Percentiles rank a stretch among this genome's conserved stretches.
Conservation (phyloP, 1,284 basidiomycete genomes). For the Rhodotorula sp. region DNA sequence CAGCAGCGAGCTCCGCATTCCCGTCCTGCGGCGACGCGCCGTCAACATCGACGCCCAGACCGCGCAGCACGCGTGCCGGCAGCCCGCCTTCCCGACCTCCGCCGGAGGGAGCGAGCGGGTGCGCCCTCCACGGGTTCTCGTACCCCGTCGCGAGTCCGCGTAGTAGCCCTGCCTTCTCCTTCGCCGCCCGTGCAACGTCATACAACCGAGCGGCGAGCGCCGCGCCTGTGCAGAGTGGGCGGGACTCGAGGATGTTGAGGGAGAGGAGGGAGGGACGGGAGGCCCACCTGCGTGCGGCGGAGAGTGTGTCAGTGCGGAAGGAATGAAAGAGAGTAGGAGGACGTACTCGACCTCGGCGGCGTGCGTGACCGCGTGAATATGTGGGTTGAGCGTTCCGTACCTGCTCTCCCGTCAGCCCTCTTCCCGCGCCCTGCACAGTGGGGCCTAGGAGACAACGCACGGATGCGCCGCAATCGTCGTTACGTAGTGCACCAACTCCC, state of each 20-base stretch:
- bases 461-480: slow-evolving; percentile 11
- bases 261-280: background rate
- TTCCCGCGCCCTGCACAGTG: too few species aligned
- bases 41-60: background rate
- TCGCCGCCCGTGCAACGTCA: background rate
- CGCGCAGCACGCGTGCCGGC: background rate
- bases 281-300: background rate
- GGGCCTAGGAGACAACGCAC: background rate
- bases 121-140: slow-evolving; percentile 1
- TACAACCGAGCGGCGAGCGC: slow-evolving; percentile 3
- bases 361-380: background rate
- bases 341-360: slow-evolving; percentile 2
- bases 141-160: slow-evolving; percentile 3
- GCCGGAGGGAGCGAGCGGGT: slow-evolving; percentile 1
- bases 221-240: slow-evolving; percentile 12
- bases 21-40: background rate
- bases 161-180: background rate
- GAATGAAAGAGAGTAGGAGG: background rate
- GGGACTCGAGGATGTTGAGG: slow-evolving; percentile 2
- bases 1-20: background rate
- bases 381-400: slow-evolving; percentile 8
- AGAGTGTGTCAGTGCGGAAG: background rate
- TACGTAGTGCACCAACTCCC: slow-evolving; percentile 12
- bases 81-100: background rate
- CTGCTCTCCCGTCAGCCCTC: background rate